Evolutionary conservation across 768 basidiomycete genomes (phyloP).

Genomic region (Lactarius trivialis): DNA sequence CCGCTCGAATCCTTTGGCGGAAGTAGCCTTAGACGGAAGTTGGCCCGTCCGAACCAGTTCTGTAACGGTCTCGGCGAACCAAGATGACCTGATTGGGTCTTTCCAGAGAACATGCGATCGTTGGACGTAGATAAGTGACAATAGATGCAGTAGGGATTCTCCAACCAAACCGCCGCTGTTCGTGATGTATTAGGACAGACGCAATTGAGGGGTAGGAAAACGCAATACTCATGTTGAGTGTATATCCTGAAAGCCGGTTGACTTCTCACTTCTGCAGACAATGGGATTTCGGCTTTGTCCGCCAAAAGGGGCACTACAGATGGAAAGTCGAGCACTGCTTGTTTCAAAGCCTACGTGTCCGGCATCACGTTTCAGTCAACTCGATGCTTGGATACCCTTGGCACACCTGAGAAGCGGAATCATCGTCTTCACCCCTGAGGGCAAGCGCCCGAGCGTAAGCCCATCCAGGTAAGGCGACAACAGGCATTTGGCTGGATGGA

Average conservation of each 20-base stretch:
- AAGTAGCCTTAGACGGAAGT: conserved; percentile 31
- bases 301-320: conserved; percentile 75
- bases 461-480: conserved; percentile 68
- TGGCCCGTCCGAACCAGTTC: conserved; percentile 33
- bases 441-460: conserved; percentile 66
- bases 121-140: conserved; percentile 83
- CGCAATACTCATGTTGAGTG: conserved; percentile 55
- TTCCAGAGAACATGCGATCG: conserved; percentile 82
- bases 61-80: conserved; percentile 61
- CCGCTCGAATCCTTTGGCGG: conserved; percentile 32
- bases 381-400: neutral
- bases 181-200: neutral
- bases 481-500: conserved; percentile 9
- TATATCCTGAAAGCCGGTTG: conserved; percentile 64
- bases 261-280: conserved; percentile 51
- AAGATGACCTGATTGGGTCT: conserved; percentile 49
- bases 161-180: conserved; percentile 5
- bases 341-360: conserved; percentile 61
- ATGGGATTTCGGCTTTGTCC: conserved; percentile 71
- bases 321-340: conserved; percentile 75
- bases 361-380: conserved; percentile 40
- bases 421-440: conserved; percentile 36
- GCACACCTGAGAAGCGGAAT: conserved; percentile 10
- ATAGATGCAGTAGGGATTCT: conserved; percentile 57
- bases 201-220: neutral